Evolutionary conservation across 495 filamentous ascomycete species (phyloP).

Genomic region (Aspergillus cristatus): DNA sequence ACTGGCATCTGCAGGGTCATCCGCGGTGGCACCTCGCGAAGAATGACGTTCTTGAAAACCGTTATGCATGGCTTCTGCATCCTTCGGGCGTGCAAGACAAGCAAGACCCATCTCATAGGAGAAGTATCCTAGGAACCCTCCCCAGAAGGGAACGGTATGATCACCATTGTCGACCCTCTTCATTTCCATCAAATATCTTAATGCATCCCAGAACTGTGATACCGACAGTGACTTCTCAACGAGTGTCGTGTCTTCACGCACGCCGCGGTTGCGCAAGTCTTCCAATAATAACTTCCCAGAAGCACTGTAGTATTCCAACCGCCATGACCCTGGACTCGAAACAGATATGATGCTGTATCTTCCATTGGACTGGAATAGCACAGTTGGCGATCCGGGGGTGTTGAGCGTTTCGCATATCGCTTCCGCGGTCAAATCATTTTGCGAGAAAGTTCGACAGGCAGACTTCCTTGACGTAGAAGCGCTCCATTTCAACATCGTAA

Average conservation of each 20-base stretch:
- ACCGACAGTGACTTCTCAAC: constrained; percentile 20
- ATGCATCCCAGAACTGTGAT: constrained; percentile 31
- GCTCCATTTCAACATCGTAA: constrained; percentile 30
- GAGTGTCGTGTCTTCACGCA: not conserved
- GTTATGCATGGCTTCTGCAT: constrained; percentile 1
- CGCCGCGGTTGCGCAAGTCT: constrained; percentile 9
- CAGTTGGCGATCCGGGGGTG: constrained; percentile 25
- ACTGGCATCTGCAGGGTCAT: constrained; percentile 60
- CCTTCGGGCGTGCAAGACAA: constrained; percentile 28
- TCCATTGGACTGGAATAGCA: constrained; percentile 36
- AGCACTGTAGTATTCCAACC: constrained; percentile 29
- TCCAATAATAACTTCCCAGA: constrained; percentile 14
- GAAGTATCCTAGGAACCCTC: constrained; percentile 82
- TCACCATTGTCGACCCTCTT: constrained; percentile 35
- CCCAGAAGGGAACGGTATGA: constrained; percentile 59
- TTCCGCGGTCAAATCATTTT: constrained; percentile 19
- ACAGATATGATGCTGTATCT: constrained; percentile 33
- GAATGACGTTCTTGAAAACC: not conserved
- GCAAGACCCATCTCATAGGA: constrained; percentile 78
- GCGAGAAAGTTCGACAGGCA: constrained; percentile 16
- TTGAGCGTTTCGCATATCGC: constrained; percentile 29
- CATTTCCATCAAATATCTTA: constrained; percentile 45
- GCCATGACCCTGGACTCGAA: constrained; percentile 33
- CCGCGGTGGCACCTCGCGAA: constrained; percentile 6
- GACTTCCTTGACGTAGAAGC: constrained; percentile 20